A percentile compares a stretch with the other conserved stretches of the same genome.
Evolutionary conservation across 805 yeast species (phyloP).

Genomic region (Teunomyces gatunensis): DNA sequence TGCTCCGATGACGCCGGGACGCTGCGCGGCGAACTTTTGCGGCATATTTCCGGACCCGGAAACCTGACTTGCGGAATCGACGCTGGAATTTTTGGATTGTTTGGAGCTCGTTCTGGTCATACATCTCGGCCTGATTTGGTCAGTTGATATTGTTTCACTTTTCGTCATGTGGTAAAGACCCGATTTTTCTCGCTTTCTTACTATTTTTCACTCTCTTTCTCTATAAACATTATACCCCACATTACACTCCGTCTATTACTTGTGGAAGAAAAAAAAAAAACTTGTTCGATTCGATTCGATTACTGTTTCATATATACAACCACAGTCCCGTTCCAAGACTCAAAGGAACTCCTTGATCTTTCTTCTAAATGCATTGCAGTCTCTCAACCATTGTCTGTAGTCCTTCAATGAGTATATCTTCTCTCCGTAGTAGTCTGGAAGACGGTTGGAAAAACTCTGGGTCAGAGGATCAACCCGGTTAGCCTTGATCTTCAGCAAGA

Average conservation of each 20-base stretch:
- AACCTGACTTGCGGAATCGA: background rate
- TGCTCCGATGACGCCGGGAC: background rate
- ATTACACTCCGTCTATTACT: background rate
- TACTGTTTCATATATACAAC: background rate
- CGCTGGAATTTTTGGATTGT: background rate
- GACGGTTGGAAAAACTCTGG: slow-evolving; percentile 89
- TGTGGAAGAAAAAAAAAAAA: background rate
- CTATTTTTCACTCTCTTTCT: background rate
- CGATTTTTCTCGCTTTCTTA: no score
- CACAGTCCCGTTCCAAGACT: slow-evolving; percentile 4
- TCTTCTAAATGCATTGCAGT: slow-evolving; percentile 85
- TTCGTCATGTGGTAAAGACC: background rate
- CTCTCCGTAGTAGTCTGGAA: slow-evolving; percentile 98
- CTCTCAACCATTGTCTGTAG: slow-evolving; percentile 95
- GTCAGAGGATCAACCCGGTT: slow-evolving; percentile 91
- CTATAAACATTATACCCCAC: background rate
- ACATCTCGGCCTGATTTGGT: background rate
- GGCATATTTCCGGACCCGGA: background rate
- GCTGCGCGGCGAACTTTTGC: background rate
- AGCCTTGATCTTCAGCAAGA: slow-evolving; percentile 67
- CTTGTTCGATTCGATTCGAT: background rate
- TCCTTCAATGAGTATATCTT: slow-evolving; percentile 81
- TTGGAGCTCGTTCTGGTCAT: background rate
- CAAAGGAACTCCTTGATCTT: slow-evolving; percentile 73
- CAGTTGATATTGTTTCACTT: background rate